Percentiles rank a stretch among this genome's conserved stretches.
Evolutionary conservation across 805 yeast species (phyloP).

Genomic region (Metschnikowia corniflorae): DNA sequence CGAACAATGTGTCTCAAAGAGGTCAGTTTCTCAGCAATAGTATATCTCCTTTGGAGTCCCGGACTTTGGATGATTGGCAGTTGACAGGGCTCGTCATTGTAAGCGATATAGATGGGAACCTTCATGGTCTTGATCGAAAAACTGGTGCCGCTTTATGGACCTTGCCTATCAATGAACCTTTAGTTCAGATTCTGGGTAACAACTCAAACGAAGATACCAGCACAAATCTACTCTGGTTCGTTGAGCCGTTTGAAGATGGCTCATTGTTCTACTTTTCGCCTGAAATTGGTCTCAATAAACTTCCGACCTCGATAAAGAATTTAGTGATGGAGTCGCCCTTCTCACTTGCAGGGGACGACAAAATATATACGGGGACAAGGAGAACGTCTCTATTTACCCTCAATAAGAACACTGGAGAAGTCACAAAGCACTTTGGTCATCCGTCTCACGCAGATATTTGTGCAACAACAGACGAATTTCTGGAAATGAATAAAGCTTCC

Average conservation of each 20-base stretch:
- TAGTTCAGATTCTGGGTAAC: constrained; percentile 42
- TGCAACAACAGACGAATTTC: constrained; percentile 32
- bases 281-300: constrained; percentile 67
- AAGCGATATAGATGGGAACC: constrained; percentile 81
- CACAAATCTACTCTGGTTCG: constrained; percentile 63
- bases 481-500: constrained; percentile 1
- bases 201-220: constrained; percentile 11
- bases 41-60: constrained; percentile 32
- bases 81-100: constrained; percentile 61
- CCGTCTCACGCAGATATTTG: constrained; percentile 21
- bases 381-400: constrained; percentile 72
- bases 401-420: constrained; percentile 69
- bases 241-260: constrained; percentile 89
- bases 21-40: constrained; percentile 11
- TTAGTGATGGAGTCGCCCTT: constrained; percentile 84
- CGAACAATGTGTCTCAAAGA: constrained; percentile 1
- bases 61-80: constrained; percentile 45
- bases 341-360: constrained; percentile 68
- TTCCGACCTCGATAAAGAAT: constrained; percentile 77
- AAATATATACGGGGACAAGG: constrained; percentile 82
- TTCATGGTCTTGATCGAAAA: constrained; percentile 74
- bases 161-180: constrained; percentile 58
- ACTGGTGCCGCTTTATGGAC: constrained; percentile 81
- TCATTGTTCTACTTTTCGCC: constrained; percentile 75
- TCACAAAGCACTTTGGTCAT: constrained; percentile 64